phyloP scores from a whole-genome alignment of 257 asterid genomes.

The Jacaranda copaia region DNA sequence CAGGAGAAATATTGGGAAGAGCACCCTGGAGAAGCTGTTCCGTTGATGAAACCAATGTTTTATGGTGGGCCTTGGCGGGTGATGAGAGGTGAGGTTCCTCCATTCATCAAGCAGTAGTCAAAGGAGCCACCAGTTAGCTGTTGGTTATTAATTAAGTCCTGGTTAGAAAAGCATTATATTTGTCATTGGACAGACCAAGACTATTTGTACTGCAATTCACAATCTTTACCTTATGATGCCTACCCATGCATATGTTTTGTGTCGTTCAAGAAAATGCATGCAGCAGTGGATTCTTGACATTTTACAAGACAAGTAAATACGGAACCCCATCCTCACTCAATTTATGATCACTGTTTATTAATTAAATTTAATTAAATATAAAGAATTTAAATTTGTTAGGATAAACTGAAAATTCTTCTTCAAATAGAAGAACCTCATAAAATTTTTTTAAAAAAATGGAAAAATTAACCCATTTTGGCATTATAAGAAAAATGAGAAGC shows the following conservation, averaged over 20 bases:
- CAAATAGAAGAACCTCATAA: too few relatives aligned
- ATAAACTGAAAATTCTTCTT: too few relatives aligned
- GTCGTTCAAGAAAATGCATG: not conserved
- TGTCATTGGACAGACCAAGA: not conserved
- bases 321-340: too few relatives aligned
- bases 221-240: not conserved
- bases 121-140: slow-evolving; percentile 26
- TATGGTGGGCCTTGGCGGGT: slow-evolving; percentile 95
- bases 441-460: too few relatives aligned
- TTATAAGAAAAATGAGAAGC: too few relatives aligned
- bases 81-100: slow-evolving; percentile 81
- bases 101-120: slow-evolving; percentile 45
- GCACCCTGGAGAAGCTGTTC: slow-evolving; percentile 88
- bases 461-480: too few relatives aligned
- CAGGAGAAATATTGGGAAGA: slow-evolving; percentile 95
- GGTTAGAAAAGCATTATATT: slow-evolving; percentile 14
- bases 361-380: too few relatives aligned
- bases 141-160: not conserved
- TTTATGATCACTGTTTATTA: too few relatives aligned
- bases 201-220: not conserved
- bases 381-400: too few relatives aligned
- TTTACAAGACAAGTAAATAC: too few relatives aligned
- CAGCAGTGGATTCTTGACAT: not conserved
- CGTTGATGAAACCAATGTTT: slow-evolving; percentile 87
- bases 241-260: not conserved